Percentiles rank a stretch among this genome's conserved stretches.
Conservation (phyloP, 768 basidiomycete genomes). For the Pleurotus giganteus region DNA sequence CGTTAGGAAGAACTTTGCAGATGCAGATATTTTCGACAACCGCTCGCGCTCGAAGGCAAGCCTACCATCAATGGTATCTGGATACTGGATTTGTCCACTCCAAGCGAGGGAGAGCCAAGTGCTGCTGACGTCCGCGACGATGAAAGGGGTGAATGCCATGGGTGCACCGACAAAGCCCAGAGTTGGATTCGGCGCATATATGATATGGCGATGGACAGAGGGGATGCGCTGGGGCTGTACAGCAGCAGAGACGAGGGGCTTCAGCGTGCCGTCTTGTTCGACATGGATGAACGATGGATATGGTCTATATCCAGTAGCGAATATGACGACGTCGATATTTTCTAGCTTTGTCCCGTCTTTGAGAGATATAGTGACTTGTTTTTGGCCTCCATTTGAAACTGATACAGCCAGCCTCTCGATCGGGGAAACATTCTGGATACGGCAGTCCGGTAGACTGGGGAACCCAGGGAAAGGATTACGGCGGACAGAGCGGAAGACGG, state of each 20-base stretch:
- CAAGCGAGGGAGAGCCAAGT: conserved; percentile 47
- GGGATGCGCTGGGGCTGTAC: conserved; percentile 38
- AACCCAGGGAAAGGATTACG: conserved; percentile 36
- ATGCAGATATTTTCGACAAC: conserved; percentile 14
- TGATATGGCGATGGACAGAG: conserved; percentile 39
- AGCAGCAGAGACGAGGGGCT: conserved; percentile 25
- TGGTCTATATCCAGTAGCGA: conserved; percentile 48
- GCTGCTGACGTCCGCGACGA: conserved; percentile 45
- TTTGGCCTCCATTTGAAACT: conserved; percentile 14
- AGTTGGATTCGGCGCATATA: conserved; percentile 45
- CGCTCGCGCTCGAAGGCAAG: conserved; percentile 37
- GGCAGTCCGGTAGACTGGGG: conserved; percentile 38
- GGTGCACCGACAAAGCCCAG: conserved; percentile 45
- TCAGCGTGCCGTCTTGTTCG: conserved; percentile 12
- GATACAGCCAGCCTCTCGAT: conserved; percentile 30
- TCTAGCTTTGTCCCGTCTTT: conserved; percentile 34
- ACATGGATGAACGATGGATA: conserved; percentile 40
- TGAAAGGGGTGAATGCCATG: conserved; percentile 46
- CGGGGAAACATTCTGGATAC: conserved; percentile 42
- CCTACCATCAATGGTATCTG: conserved; percentile 27
- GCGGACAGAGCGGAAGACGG: conserved; percentile 47
- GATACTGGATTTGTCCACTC: conserved; percentile 29
- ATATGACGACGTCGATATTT: conserved; percentile 40
- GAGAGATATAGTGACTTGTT: conserved; percentile 31
- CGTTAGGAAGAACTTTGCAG: conserved; percentile 15